Evolutionary conservation across 345 rosid species (phyloP).

Genomic region (Sisymbrium irio): DNA sequence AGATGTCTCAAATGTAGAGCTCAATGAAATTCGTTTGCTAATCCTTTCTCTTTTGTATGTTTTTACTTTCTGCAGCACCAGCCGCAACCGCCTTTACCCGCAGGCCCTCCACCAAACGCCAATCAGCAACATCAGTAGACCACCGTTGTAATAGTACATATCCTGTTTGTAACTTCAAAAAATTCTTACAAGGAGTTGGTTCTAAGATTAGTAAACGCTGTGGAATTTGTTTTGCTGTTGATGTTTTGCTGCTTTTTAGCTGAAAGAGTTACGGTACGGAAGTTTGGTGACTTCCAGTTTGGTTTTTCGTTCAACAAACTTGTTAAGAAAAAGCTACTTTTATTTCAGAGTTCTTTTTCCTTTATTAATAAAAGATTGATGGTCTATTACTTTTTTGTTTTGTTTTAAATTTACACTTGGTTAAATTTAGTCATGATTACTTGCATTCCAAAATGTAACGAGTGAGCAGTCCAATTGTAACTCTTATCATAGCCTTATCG

Average conservation of each 20-base stretch:
- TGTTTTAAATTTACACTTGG: background rate
- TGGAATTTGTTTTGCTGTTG: conserved; percentile 3
- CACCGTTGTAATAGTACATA: conserved; percentile 22
- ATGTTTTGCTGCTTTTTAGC: background rate
- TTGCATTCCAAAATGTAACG: too few relatives aligned
- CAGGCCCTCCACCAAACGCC: conserved; percentile 33
- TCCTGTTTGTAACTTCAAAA: conserved; percentile 16
- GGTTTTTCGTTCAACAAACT: conserved; percentile 13
- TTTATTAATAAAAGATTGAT: background rate
- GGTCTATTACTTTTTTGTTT: background rate
- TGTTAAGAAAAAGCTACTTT: background rate
- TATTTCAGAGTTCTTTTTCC: background rate
- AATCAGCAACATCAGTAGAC: conserved; percentile 34
- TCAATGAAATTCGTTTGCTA: background rate
- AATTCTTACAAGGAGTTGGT: background rate
- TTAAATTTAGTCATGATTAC: background rate
- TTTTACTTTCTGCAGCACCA: conserved; percentile 21
- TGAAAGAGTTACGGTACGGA: background rate
- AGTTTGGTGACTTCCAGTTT: conserved; percentile 2
- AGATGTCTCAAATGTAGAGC: conserved; percentile 1
- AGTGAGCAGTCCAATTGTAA: background rate
- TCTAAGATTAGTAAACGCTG: conserved; percentile 1
- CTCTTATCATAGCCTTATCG: background rate
- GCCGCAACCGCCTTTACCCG: conserved; percentile 35
- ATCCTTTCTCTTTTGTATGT: background rate